phyloP scores from a whole-genome alignment of 805 yeast species.

The Candida khao-thaluensis region DNA sequence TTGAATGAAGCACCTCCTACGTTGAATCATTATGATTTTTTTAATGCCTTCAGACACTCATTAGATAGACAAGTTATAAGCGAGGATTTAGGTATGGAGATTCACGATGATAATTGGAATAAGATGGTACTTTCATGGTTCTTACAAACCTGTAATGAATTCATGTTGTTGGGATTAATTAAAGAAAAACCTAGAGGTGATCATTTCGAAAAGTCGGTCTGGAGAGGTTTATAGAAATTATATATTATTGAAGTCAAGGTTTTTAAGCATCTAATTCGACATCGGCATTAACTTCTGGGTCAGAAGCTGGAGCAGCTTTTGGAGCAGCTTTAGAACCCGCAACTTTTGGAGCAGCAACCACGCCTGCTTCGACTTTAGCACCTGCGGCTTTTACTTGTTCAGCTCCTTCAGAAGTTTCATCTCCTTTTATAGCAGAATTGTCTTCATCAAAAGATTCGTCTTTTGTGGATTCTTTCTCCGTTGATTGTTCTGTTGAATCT shows the following conservation, averaged over 20 bases:
- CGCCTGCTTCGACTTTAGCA: neutral
- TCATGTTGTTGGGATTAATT: conserved; percentile 66
- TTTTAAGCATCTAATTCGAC: no score
- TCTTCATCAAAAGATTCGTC: conserved; percentile 8
- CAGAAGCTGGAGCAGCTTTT: neutral
- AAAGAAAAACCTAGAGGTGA: conserved; percentile 65
- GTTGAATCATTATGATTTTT: conserved; percentile 68
- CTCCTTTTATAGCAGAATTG: conserved; percentile 3
- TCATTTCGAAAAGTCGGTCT: conserved; percentile 63
- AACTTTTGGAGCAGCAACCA: neutral
- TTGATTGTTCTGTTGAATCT: conserved; percentile 1
- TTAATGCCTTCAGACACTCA: conserved; percentile 55
- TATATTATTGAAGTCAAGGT: no score
- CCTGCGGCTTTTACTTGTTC: no score
- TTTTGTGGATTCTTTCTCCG: no score
- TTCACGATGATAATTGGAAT: conserved; percentile 53
- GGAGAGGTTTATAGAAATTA: conserved; percentile 55
- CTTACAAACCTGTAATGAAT: conserved; percentile 68
- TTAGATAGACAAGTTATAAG: conserved; percentile 29
- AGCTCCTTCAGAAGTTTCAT: no score
- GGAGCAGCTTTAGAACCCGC: no score
- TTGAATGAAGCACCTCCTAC: conserved; percentile 76
- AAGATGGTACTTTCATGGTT: conserved; percentile 68
- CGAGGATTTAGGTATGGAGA: conserved; percentile 13
- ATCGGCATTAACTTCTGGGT: neutral